Conservation (phyloP, 2,329 filamentous ascomycete genomes). For the Fusarium compactum region DNA sequence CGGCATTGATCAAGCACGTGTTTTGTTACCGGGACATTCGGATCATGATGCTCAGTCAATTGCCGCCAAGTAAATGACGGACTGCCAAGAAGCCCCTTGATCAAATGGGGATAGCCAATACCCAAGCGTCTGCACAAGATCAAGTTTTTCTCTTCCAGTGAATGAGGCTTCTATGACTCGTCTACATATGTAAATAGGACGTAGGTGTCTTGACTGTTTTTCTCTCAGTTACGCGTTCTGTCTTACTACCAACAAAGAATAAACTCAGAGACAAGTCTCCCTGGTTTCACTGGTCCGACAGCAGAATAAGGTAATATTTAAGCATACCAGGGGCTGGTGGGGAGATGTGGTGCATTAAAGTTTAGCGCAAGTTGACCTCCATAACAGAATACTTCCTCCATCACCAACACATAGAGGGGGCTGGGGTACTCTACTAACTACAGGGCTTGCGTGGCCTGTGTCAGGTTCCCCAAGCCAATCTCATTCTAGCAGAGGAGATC, state of each 20-base stretch:
- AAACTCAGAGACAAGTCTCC: constrained; percentile 3
- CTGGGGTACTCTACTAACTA: too few relatives aligned
- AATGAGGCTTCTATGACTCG: neutral
- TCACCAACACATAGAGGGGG: too few relatives aligned
- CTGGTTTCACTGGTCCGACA: constrained; percentile 33
- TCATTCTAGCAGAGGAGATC: constrained; percentile 10
- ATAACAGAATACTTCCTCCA: neutral
- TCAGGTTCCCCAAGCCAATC: constrained; percentile 17
- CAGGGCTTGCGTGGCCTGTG: constrained; percentile 35
- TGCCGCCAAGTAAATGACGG: constrained; percentile 30
- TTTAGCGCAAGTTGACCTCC: constrained; percentile 24
- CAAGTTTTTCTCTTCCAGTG: constrained; percentile 5
- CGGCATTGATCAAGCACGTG: neutral
- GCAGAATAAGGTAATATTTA: constrained; percentile 48
- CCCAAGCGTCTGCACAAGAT: neutral
- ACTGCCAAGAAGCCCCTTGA: constrained; percentile 35
- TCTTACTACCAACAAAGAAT: neutral
- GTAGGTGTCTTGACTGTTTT: too few relatives aligned
- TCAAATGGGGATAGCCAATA: constrained; percentile 28
- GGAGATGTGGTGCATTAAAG: constrained; percentile 40
- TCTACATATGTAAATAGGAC: neutral
- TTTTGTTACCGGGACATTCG: constrained; percentile 16
- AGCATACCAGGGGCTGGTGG: constrained; percentile 43
- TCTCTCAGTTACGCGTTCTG: neutral
- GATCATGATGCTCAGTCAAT: constrained; percentile 10